These are phyloP conservation scores for Xerocomellus chrysenteron DNA, from an alignment of 768 basidiomycete genomes.

Conservation along the genomic window DNA sequence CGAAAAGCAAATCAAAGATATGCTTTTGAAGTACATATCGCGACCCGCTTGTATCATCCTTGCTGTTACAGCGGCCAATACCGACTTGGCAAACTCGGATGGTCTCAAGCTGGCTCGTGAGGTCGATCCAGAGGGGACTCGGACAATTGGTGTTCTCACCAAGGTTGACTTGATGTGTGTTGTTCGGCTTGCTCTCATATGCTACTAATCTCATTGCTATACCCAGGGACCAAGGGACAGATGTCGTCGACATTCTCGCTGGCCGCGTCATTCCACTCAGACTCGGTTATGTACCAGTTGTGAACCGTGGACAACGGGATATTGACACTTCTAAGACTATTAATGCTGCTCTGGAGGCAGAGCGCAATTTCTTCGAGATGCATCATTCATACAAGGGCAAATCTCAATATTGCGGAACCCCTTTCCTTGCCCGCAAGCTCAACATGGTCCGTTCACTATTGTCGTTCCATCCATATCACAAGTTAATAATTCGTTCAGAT, in stretches of 20 bases:
- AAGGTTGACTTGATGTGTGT: constrained; percentile 97
- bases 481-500: constrained; percentile 52
- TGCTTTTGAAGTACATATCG: constrained; percentile 93
- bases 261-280: constrained; percentile 95
- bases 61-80: constrained; percentile 94
- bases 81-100: constrained; percentile 98
- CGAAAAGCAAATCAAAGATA: constrained; percentile 95
- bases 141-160: constrained; percentile 97
- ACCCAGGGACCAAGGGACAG: constrained; percentile 90
- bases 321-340: constrained; percentile 91
- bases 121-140: constrained; percentile 93
- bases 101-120: constrained; percentile 95
- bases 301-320: constrained; percentile 97
- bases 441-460: constrained; percentile 66
- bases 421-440: constrained; percentile 91
- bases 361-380: constrained; percentile 92
- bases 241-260: constrained; percentile 98
- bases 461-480: not conserved
- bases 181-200: not conserved
- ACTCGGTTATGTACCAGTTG: constrained; percentile 96
- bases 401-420: constrained; percentile 95
- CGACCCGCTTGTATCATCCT: constrained; percentile 96
- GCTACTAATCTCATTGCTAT: constrained; percentile 5
- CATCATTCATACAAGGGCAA: constrained; percentile 93
- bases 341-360: constrained; percentile 78